Evolutionary conservation across 768 basidiomycete species (phyloP).

Genomic region (Boletus sensibilis): DNA sequence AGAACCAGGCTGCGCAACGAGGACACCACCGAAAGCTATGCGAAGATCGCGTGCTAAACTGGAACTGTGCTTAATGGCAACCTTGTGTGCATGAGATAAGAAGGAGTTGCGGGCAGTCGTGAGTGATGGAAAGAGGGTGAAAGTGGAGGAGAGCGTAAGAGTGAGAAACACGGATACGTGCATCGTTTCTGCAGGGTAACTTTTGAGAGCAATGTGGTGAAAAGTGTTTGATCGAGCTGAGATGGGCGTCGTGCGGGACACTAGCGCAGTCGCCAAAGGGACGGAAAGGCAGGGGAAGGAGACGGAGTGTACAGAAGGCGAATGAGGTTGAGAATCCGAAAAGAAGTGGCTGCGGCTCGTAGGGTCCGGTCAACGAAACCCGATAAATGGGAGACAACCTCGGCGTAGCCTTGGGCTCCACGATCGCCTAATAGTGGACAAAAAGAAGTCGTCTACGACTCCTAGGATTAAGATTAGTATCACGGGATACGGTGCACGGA

Average conservation of each 20-base stretch:
- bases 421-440: slow-evolving; percentile 5
- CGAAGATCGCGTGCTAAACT: slow-evolving; percentile 69
- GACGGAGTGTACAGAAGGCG: background rate
- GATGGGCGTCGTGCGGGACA: background rate
- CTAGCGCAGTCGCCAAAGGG: background rate
- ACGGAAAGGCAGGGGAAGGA: background rate
- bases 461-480: slow-evolving; percentile 11
- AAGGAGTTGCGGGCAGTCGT: slow-evolving; percentile 29
- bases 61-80: slow-evolving; percentile 57
- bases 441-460: slow-evolving; percentile 7
- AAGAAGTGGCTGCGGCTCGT: slow-evolving; percentile 4
- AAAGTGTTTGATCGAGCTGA: background rate
- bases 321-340: slow-evolving; percentile 17
- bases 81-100: slow-evolving; percentile 48
- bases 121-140: slow-evolving; percentile 25
- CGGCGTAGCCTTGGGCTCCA: slow-evolving; percentile 18
- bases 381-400: slow-evolving; percentile 12
- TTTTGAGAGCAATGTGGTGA: background rate
- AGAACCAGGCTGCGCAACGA: slow-evolving; percentile 42
- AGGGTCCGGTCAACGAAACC: slow-evolving; percentile 27
- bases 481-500: slow-evolving; percentile 3
- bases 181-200: slow-evolving; percentile 22
- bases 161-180: slow-evolving; percentile 28
- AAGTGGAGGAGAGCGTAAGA: slow-evolving; percentile 31
- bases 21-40: slow-evolving; percentile 55